These are phyloP conservation scores for Dioscorea zingiberensis DNA, from an alignment of 106 monocot genomes.

Conservation along the genomic window DNA sequence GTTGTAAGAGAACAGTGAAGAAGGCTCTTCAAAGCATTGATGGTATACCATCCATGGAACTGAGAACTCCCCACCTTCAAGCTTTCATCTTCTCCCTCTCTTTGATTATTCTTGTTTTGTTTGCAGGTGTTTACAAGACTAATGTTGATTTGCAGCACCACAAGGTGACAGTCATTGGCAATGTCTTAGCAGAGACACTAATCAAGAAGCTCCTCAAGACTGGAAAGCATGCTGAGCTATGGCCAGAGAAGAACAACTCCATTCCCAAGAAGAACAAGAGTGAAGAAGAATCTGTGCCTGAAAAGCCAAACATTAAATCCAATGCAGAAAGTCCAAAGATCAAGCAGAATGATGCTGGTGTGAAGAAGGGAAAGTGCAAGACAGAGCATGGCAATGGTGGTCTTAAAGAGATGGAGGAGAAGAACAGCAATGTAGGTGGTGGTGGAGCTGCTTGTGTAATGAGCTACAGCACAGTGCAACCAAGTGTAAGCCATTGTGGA, in stretches of 20 bases:
- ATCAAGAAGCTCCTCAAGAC: constrained; percentile 69
- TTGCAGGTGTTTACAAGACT: constrained; percentile 66
- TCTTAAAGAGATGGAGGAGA: no score
- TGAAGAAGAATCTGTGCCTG: constrained; percentile 5
- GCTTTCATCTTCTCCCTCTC: no score
- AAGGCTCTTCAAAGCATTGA: constrained; percentile 64
- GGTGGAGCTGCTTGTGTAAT: constrained; percentile 23
- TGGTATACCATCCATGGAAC: no score
- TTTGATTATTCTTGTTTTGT: background rate
- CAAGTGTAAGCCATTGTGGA: constrained; percentile 26
- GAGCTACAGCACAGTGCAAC: constrained; percentile 44
- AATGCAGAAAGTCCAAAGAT: background rate
- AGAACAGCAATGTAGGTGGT: background rate
- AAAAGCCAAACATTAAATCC: background rate
- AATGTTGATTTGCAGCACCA: constrained; percentile 63
- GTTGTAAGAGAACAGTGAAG: constrained; percentile 78
- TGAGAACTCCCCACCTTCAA: no score
- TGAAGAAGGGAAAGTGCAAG: no score
- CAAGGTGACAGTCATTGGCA: constrained; percentile 75
- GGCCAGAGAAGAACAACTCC: constrained; percentile 44
- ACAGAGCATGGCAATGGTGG: no score
- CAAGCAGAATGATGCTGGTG: constrained; percentile 7
- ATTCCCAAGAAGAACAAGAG: no score
- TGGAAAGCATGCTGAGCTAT: constrained; percentile 82
- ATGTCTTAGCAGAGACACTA: constrained; percentile 52